Conservation (phyloP, 78 protist species). For the Protostelium mycophagum region DNA sequence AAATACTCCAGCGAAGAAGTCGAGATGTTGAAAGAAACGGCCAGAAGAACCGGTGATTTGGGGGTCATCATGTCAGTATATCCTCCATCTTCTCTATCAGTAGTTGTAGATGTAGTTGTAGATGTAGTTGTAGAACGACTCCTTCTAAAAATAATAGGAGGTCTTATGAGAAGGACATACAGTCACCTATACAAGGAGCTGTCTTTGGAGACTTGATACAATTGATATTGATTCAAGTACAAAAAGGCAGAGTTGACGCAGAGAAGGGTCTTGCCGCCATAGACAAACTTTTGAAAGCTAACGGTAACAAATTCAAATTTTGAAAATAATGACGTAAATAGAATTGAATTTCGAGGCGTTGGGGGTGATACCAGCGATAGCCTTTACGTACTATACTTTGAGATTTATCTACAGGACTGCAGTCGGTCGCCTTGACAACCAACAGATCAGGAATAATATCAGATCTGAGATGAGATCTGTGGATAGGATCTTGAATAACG, state of each 20-base stretch:
- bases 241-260: not conserved
- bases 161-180: not conserved
- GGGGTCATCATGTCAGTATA: not conserved
- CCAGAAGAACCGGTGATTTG: not conserved
- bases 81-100: not conserved
- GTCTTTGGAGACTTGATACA: not conserved
- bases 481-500: not conserved
- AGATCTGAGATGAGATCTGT: not conserved
- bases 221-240: not conserved
- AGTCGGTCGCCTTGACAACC: not conserved
- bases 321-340: not conserved
- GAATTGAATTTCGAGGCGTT: not conserved
- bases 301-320: not conserved
- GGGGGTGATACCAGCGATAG: not conserved
- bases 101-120: too few relatives aligned
- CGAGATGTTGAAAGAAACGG: too few relatives aligned
- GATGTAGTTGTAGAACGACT: too few relatives aligned
- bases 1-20: too few relatives aligned
- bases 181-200: not conserved
- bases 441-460: not conserved
- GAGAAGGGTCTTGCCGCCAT: not conserved
- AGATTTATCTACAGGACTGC: not conserved
- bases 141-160: too few relatives aligned
- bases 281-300: not conserved
- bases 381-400: not conserved